phyloP scores from a whole-genome alignment of 176 grass and related monocot species.

The Carex scoparia region DNA sequence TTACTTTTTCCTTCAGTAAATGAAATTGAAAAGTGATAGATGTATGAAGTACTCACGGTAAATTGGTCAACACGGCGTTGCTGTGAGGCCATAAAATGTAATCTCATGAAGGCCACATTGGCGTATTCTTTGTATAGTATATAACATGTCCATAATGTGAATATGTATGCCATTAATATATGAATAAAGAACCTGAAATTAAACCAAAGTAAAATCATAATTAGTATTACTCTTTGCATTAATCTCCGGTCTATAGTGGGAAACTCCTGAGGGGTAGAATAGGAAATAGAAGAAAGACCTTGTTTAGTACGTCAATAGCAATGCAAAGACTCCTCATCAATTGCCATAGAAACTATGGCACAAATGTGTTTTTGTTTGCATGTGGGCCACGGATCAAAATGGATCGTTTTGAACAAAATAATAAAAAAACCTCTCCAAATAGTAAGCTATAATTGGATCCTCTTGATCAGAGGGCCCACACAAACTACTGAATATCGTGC shows the following conservation, averaged over 20 bases:
- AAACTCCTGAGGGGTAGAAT: neutral
- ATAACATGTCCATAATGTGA: slow-evolving; percentile 81
- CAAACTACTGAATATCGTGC: neutral
- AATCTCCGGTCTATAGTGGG: neutral
- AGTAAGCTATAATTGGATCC: neutral
- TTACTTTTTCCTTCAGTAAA: neutral
- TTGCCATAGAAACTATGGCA: neutral
- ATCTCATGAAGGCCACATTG: slow-evolving; percentile 89
- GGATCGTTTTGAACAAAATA: neutral
- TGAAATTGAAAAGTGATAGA: neutral
- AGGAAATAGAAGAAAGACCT: neutral
- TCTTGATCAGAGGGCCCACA: neutral
- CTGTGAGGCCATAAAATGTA: slow-evolving; percentile 91
- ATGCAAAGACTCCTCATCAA: neutral
- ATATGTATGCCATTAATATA: slow-evolving; percentile 79
- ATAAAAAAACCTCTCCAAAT: neutral
- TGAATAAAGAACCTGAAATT: slow-evolving; percentile 87
- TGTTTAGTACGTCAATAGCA: neutral
- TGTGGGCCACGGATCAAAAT: neutral
- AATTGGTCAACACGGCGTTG: slow-evolving; percentile 85
- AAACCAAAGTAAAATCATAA: neutral
- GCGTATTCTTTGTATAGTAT: slow-evolving; percentile 89
- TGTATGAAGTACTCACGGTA: slow-evolving; percentile 55
- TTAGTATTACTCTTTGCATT: neutral
- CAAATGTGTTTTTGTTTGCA: neutral